These are phyloP conservation scores for Lepraria neglecta DNA, from an alignment of 495 filamentous ascomycete species.

Conservation along the genomic window DNA sequence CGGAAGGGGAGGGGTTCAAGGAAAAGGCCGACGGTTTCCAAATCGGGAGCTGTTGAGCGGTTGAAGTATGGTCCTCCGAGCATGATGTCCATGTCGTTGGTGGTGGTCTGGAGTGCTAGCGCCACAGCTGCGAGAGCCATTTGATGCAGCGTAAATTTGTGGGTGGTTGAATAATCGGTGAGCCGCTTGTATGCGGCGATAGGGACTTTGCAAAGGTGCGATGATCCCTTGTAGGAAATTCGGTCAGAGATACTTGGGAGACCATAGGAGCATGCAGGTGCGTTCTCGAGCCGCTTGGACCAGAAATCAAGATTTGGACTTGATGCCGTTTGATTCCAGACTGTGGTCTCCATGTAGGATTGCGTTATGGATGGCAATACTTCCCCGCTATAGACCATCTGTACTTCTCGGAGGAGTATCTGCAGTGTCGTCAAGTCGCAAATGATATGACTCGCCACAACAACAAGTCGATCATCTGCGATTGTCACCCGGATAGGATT, in stretches of 20 bases:
- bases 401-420: slow-evolving; percentile 27
- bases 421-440: slow-evolving; percentile 30
- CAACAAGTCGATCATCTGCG: slow-evolving; percentile 18
- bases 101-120: slow-evolving; percentile 22
- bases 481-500: slow-evolving; percentile 26
- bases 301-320: too few species aligned
- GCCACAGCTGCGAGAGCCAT: slow-evolving; percentile 30
- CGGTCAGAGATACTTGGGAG: too few species aligned
- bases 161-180: slow-evolving; percentile 1
- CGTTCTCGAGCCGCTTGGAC: too few species aligned
- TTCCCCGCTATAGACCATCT: slow-evolving; percentile 15
- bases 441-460: slow-evolving; percentile 32
- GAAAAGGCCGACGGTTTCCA: slow-evolving; percentile 32
- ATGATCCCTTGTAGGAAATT: too few species aligned
- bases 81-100: slow-evolving; percentile 26
- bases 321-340: too few species aligned
- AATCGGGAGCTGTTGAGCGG: slow-evolving; percentile 26
- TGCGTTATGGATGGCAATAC: too few species aligned
- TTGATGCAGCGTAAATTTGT: slow-evolving; percentile 31
- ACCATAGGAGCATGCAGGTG: too few species aligned
- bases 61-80: slow-evolving; percentile 32
- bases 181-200: not conserved
- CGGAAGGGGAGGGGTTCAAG: slow-evolving; percentile 35
- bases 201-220: not conserved
- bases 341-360: too few species aligned